Percentiles rank a stretch among this genome's conserved stretches.
These are phyloP conservation scores for Tetratostichococcus sp. DNA, from an alignment of 139 green algal species.

Conservation along the genomic window DNA sequence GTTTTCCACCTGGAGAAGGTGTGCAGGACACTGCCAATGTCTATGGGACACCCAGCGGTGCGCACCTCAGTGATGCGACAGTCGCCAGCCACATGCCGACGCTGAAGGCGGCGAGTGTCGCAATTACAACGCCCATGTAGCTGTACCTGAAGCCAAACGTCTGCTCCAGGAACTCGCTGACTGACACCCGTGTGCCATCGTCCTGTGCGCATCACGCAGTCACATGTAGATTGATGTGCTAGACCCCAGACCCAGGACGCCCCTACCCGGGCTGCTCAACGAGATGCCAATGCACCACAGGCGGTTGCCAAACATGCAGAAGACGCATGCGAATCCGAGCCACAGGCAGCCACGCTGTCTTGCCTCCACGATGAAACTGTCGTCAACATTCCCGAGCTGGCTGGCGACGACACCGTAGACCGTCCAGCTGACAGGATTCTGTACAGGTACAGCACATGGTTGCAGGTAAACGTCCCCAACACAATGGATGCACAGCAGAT, in stretches of 20 bases:
- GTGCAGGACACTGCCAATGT: too few relatives aligned
- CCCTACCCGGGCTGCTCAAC: too few relatives aligned
- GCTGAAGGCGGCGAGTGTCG: background rate
- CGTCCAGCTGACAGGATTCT: constrained; percentile 17
- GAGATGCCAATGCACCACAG: too few relatives aligned
- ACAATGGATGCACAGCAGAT: too few relatives aligned
- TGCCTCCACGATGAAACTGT: background rate
- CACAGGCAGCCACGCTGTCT: background rate
- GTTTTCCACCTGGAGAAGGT: too few relatives aligned
- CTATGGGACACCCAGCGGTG: background rate
- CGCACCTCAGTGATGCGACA: background rate
- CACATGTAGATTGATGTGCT: background rate
- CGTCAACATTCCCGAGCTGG: constrained; percentile 13
- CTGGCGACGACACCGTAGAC: constrained; percentile 23
- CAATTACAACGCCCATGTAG: background rate
- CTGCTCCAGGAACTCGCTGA: background rate
- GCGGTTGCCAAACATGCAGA: too few relatives aligned
- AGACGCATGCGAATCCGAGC: too few relatives aligned
- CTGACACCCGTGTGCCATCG: background rate
- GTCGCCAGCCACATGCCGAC: background rate
- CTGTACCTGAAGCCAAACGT: background rate
- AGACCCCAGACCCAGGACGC: too few relatives aligned
- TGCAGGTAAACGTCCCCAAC: too few relatives aligned
- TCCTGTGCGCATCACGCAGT: background rate
- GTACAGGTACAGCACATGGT: background rate